Conservation (phyloP, 768 basidiomycete species). For the Tulasnella sp. region DNA sequence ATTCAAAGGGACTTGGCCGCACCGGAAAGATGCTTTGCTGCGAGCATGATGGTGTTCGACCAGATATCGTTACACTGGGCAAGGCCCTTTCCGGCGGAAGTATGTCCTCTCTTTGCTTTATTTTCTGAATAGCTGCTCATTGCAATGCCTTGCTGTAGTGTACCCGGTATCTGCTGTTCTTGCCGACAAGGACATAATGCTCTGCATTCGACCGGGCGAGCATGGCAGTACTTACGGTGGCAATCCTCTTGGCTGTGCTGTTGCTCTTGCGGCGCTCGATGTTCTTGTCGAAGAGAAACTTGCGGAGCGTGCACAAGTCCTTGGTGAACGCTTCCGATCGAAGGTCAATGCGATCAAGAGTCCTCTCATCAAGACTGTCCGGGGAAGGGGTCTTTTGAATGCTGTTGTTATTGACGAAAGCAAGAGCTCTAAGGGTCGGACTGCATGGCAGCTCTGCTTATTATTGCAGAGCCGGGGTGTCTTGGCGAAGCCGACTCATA, state of each 20-base stretch:
- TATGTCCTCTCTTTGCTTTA: conserved; percentile 33
- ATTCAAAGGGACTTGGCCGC: conserved; percentile 66
- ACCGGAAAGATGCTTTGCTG: conserved; percentile 92
- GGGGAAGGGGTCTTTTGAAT: conserved; percentile 84
- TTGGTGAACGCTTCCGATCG: conserved; percentile 76
- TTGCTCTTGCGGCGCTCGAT: conserved; percentile 82
- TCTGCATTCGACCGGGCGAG: conserved; percentile 89
- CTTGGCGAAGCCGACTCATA: conserved; percentile 92
- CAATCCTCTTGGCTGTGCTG: conserved; percentile 94
- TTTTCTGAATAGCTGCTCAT: neutral
- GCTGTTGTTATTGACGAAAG: conserved; percentile 88
- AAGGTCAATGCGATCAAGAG: conserved; percentile 52
- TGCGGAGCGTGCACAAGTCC: conserved; percentile 62
- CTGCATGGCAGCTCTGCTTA: conserved; percentile 94
- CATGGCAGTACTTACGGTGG: conserved; percentile 96
- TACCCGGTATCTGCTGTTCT: conserved; percentile 96
- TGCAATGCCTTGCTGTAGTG: conserved; percentile 38
- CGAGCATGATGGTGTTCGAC: conserved; percentile 79
- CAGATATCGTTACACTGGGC: conserved; percentile 87
- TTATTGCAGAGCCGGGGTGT: conserved; percentile 85
- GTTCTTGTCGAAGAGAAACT: conserved; percentile 88
- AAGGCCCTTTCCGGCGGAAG: conserved; percentile 96
- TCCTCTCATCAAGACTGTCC: conserved; percentile 67
- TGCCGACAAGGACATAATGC: conserved; percentile 85
- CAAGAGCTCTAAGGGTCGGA: conserved; percentile 64